Evolutionary conservation across 768 basidiomycete genomes (phyloP).

Genomic region (Trametopsis cervina): DNA sequence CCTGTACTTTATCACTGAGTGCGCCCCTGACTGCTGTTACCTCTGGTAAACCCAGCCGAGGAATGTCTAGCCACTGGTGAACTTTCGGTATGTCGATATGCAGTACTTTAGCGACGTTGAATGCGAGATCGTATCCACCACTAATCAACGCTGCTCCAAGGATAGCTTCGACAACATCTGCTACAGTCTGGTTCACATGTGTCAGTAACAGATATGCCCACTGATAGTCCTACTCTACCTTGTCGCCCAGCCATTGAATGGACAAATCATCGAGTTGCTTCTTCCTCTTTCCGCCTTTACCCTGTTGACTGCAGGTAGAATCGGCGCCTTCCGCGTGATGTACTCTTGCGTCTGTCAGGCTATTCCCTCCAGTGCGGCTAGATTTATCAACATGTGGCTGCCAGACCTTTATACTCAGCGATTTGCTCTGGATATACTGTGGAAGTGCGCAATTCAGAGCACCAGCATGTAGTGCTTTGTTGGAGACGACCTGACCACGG

Average conservation of each 20-base stretch:
- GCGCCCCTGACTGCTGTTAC: neutral
- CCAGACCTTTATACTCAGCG: constrained; percentile 65
- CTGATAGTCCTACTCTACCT: constrained; percentile 43
- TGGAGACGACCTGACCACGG: constrained; percentile 69
- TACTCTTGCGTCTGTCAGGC: constrained; percentile 3
- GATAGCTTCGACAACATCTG: constrained; percentile 81
- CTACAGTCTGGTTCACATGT: constrained; percentile 48
- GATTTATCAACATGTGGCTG: constrained; percentile 31
- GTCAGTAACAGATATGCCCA: constrained; percentile 3
- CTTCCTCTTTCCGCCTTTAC: constrained; percentile 32
- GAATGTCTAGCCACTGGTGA: constrained; percentile 70
- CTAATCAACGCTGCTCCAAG: constrained; percentile 77
- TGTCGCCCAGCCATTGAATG: constrained; percentile 66
- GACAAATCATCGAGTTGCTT: constrained; percentile 33
- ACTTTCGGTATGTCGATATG: constrained; percentile 58
- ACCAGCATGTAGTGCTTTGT: constrained; percentile 52
- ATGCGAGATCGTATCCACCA: constrained; percentile 61
- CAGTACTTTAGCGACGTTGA: constrained; percentile 57
- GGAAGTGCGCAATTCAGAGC: constrained; percentile 58
- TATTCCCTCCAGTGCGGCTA: constrained; percentile 7
- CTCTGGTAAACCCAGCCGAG: constrained; percentile 28
- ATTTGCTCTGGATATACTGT: constrained; percentile 64
- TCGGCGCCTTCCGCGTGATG: neutral
- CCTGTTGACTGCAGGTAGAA: neutral
- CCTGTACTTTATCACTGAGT: constrained; percentile 31